A percentile compares a stretch with the other conserved stretches of the same genome.
These are phyloP conservation scores for Cercophora newfieldiana DNA, from an alignment of 495 filamentous ascomycete genomes.

Conservation along the genomic window DNA sequence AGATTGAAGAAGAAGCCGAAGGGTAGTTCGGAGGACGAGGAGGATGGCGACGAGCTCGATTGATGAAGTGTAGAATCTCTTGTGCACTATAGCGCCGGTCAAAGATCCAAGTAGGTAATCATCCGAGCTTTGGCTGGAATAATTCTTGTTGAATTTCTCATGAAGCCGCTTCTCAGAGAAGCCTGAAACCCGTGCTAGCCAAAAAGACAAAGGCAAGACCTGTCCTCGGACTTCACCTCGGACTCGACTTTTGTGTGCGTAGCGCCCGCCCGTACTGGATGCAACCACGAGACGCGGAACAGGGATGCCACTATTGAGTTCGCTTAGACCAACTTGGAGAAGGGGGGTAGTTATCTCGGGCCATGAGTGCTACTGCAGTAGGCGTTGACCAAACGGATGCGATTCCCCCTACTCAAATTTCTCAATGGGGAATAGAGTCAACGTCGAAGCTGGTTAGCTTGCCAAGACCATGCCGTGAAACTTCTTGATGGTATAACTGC, in stretches of 20 bases:
- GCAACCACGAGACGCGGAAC: not conserved
- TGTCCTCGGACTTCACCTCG: not conserved
- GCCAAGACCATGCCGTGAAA: not conserved
- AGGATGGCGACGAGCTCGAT: not conserved
- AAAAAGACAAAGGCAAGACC: too few species aligned
- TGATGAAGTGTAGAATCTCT: not conserved
- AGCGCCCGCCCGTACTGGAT: not conserved
- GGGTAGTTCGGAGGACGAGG: conserved; percentile 1
- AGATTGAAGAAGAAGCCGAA: conserved; percentile 4
- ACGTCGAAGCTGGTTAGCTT: not conserved
- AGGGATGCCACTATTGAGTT: not conserved
- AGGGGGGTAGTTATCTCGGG: not conserved
- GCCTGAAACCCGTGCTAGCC: too few species aligned
- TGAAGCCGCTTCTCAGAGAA: too few species aligned
- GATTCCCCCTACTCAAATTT: too few species aligned
- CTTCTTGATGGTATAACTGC: not conserved
- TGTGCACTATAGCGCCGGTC: too few species aligned
- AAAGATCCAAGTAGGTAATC: too few species aligned
- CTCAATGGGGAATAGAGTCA: too few species aligned
- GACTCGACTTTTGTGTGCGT: not conserved
- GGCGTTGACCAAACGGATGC: not conserved
- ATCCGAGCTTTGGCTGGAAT: too few species aligned
- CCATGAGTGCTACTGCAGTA: too few species aligned
- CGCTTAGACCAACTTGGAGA: not conserved
- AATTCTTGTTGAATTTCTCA: too few species aligned